Evolutionary conservation across 2,329 filamentous ascomycete genomes (phyloP), one percentile per base, ranked within the genome.

Genomic region (Lachnellula subtilissima): DNA sequence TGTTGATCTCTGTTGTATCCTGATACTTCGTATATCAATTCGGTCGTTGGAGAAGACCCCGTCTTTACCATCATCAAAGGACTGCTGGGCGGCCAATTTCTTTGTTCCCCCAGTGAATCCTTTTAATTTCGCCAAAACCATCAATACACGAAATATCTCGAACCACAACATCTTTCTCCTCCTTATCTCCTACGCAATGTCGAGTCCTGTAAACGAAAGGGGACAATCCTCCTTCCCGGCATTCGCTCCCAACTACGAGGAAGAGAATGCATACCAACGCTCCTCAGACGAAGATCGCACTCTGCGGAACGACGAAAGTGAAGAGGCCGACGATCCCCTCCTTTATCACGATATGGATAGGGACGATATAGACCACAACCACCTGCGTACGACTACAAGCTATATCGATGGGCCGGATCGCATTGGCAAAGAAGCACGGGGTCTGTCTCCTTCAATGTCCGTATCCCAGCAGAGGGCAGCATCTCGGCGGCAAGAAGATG

Each of bases 401-500:
- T 70, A 75, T 68, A 52, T 64, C 50, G 43, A 67, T 67, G 64
- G 64, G 46, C 59, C 60, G n/a, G 67, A 71, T 36, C 50, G 62
- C 25, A 28, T 60, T 22, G 57, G 52, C 28, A 63, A 14, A 56
- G 68, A 58, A 65, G 62, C 48, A 23, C 56, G 52, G 19, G 46
- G 48, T 12, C 15, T n/a, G 12, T 66, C 64, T 1, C 64, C 28
- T 11, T 32, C 68, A 4, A 57, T 65, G 42, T 85, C 84, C 0
- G 78, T 81, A 1, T 82, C 82, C 0, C 75, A 78, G 56, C 76
- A 75, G 15, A 77, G 84, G 40, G 85, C 87, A 69, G 76, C 85
- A 64, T 78, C 80, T 5, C 76, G 78, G 57, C 76, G 84, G 48
- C 72, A 88, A 32, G 80, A 86, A 54, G 86, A 89, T 70, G 85